These are phyloP conservation scores for Picea abies DNA, from an alignment of 83 land plant genomes.

Conservation along the genomic window DNA sequence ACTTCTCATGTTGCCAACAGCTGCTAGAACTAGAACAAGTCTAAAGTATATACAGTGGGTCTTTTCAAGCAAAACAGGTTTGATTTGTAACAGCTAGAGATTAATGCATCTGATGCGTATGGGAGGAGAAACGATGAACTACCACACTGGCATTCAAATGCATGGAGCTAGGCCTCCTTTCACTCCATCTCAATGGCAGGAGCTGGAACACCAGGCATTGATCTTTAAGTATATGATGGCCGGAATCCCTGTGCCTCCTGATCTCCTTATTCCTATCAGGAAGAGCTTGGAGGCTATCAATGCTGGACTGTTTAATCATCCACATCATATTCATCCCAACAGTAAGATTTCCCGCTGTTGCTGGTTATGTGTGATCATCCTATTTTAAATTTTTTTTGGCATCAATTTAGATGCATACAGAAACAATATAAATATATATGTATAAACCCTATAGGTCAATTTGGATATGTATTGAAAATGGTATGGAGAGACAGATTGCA, in stretches of 20 bases:
- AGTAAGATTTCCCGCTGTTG: no score
- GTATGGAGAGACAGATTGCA: no score
- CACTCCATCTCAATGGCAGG: constrained; percentile 56
- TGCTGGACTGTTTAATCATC: constrained; percentile 15
- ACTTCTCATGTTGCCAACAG: background rate
- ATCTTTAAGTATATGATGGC: constrained; percentile 51
- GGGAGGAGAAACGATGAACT: constrained; percentile 7
- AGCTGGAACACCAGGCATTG: constrained; percentile 61
- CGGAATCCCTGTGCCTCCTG: constrained; percentile 46
- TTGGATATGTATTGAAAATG: no score
- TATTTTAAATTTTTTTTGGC: no score
- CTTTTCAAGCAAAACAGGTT: background rate
- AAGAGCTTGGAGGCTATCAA: constrained; percentile 28
- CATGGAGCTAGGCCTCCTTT: constrained; percentile 29
- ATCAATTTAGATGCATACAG: no score
- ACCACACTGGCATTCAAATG: constrained; percentile 3
- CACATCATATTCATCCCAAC: no score
- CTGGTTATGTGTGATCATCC: no score
- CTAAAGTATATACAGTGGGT: constrained; percentile 11
- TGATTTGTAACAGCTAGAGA: constrained; percentile 1
- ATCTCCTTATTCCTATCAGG: constrained; percentile 37
- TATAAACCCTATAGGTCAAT: no score
- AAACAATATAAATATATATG: no score
- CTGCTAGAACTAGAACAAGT: background rate
- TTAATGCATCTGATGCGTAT: background rate